Percentiles rank a stretch among this genome's conserved stretches.
phyloP scores from a whole-genome alignment of 345 rosid species.

The Brassica incana region DNA sequence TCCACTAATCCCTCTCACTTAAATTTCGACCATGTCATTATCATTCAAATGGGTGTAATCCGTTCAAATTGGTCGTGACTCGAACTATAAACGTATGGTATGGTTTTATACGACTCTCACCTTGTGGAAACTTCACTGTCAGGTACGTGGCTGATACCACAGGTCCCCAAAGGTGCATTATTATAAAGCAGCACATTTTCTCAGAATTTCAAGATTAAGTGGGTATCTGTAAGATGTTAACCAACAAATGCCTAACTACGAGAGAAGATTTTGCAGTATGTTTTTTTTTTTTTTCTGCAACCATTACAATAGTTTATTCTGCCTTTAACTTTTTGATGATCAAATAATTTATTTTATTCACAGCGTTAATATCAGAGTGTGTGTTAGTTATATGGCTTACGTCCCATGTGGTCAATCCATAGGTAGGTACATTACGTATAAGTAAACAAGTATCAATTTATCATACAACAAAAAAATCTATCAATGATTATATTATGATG shows the following conservation, averaged over 20 bases:
- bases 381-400: neutral
- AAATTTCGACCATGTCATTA: neutral
- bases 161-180: neutral
- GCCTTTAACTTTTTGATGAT: neutral
- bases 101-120: neutral
- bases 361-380: neutral
- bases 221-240: neutral
- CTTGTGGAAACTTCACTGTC: slow-evolving; percentile 4
- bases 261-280: neutral
- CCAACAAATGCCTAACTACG: neutral
- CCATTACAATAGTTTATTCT: neutral
- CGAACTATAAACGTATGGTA: neutral
- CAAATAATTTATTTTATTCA: neutral
- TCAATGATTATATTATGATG: neutral
- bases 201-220: neutral
- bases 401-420: neutral
- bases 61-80: neutral
- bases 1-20: neutral
- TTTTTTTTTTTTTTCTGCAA: neutral
- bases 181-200: no score
- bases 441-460: neutral
- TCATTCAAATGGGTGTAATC: neutral
- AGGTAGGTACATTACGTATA: neutral
- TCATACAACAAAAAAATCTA: neutral
- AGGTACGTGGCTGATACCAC: neutral